Conservation (phyloP, 2,329 filamentous ascomycete species). For the Verticillium nubilum region DNA sequence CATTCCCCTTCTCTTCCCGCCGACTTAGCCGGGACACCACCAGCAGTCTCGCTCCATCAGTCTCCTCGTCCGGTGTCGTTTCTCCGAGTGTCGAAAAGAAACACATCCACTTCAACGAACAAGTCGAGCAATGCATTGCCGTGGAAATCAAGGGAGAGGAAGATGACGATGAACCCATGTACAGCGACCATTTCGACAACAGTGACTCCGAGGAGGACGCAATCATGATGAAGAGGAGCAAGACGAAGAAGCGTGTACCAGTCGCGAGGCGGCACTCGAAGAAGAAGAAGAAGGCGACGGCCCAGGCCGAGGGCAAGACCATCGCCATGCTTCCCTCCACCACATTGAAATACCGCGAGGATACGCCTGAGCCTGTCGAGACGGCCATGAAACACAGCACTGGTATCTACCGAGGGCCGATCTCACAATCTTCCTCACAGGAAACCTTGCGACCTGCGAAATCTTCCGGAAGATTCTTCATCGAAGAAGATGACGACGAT, state of each 20-base stretch:
- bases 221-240: conserved; percentile 73
- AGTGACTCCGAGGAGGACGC: conserved; percentile 71
- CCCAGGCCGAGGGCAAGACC: conserved; percentile 67
- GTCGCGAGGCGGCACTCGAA: conserved; percentile 37
- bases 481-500: conserved; percentile 54
- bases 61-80: conserved; percentile 63
- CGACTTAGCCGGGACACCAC: conserved; percentile 57
- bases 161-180: conserved; percentile 51
- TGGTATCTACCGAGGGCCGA: conserved; percentile 38
- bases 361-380: conserved; percentile 62
- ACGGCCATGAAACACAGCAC: conserved; percentile 58
- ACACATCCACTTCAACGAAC: conserved; percentile 95
- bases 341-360: conserved; percentile 76
- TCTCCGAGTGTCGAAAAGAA: conserved; percentile 63
- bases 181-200: conserved; percentile 35
- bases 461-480: conserved; percentile 57
- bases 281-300: conserved; percentile 30
- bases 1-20: conserved; percentile 57
- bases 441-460: conserved; percentile 73
- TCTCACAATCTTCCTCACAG: conserved; percentile 72
- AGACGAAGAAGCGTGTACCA: conserved; percentile 50
- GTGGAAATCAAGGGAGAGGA: conserved; percentile 81
- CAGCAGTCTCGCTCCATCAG: conserved; percentile 62
- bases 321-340: conserved; percentile 86
- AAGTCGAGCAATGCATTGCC: conserved; percentile 93